Evolutionary conservation across 2,329 filamentous ascomycete genomes (phyloP), one percentile per base, ranked within the genome.

Genomic region (Setomelanomma holmii): DNA sequence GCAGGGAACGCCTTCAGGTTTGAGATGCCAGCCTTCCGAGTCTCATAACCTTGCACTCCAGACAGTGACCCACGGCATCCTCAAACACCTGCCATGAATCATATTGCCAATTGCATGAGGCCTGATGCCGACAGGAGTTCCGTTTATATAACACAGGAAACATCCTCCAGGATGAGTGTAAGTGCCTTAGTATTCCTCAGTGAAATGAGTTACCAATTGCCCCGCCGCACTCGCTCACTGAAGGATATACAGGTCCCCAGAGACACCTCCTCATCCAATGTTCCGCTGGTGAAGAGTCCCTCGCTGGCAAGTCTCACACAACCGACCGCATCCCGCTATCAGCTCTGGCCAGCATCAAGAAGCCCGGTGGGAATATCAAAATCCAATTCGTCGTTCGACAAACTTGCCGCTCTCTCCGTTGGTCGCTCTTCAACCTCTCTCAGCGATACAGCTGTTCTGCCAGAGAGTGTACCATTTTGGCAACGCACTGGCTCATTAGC

Each of bases 71-170:
- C 61, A 72, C 67, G 55, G 64, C 60, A 62, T 59, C 63, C 64
- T 71, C 69, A 74, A 71, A 72, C 69, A 51, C 40, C 62, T 45
- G 60, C 67, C 69, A 76, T 76, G 73, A 71, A 72, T 73, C 74
- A 77, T 69, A 77, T 77, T 63, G 73, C 75, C 67, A 75, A 74
- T 70, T 76, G 73, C 71, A 74, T 76, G 60, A 71, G 74, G 47
- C 67, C 60, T 38, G 65, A 64, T 45, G 63, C 64, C 61, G 63
- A 68, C 49, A 69, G 60, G 51, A 61, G 64, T 45, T 63, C 63
- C 53, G 62, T 73, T 72, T 75, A 74, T 74, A 75, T 75, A 74
- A 60, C 60, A 41, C 58, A 64, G 48, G 72, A 73, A 71, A 69
- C 71, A 53, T 68, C 72, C 65, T 60, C 60, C 55, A 67, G 53